Percentiles rank a stretch among this genome's conserved stretches.
phyloP scores from a whole-genome alignment of 148 eudicot genomes.

The Dianthus caryophyllus region DNA sequence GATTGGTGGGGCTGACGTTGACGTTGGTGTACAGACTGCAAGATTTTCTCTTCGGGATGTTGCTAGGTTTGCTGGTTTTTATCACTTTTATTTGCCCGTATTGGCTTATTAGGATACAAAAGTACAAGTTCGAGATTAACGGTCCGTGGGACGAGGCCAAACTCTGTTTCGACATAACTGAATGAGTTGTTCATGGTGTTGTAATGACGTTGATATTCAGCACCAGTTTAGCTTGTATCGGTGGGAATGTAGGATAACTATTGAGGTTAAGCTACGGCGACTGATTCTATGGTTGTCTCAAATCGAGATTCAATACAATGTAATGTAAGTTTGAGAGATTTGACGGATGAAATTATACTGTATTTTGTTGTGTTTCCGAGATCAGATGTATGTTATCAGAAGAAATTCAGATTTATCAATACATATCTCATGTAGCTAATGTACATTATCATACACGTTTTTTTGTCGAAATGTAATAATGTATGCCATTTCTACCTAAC shows the following conservation, averaged over 20 bases:
- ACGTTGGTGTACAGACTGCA: conserved; percentile 49
- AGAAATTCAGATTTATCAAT: not conserved
- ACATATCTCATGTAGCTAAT: not conserved
- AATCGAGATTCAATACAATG: too few species aligned
- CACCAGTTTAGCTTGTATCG: not conserved
- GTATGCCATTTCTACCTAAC: too few species aligned
- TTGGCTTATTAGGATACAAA: conserved; percentile 88
- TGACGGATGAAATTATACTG: too few species aligned
- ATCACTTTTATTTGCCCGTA: conserved; percentile 79
- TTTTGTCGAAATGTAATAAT: not conserved
- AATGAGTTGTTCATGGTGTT: too few species aligned
- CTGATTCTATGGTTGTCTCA: too few species aligned
- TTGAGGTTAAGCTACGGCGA: too few species aligned
- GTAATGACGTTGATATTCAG: too few species aligned
- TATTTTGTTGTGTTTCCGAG: too few species aligned
- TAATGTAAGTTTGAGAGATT: too few species aligned
- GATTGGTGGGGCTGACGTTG: conserved; percentile 55
- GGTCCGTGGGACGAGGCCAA: conserved; percentile 99
- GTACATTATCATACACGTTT: not conserved
- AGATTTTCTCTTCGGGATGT: conserved; percentile 50
- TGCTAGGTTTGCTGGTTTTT: conserved; percentile 57
- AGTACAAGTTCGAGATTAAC: conserved; percentile 89
- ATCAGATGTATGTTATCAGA: not conserved
- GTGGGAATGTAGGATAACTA: too few species aligned
- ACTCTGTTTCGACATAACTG: conserved; percentile 76